Base-by-base conservation (phyloP, 176 grass and related monocot species). In the Eragrostis curvula region DNA sequence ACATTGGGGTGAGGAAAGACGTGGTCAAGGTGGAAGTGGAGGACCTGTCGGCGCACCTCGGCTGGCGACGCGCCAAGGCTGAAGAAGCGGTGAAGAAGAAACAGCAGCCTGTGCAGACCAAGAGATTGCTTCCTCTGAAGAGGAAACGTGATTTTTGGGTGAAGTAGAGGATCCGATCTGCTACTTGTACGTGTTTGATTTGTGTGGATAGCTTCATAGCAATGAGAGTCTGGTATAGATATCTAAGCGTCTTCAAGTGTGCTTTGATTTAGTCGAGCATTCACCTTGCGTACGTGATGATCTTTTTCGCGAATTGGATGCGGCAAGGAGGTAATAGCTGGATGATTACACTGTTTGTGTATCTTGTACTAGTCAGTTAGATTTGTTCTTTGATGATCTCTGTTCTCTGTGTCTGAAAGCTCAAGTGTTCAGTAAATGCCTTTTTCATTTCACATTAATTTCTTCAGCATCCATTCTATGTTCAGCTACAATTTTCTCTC, bases 1-100 rank as follows among this genome's bases (percentile, higher is more conserved):
- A 93, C 61, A 89, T 96, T 1, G 87, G 90, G 0, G 85, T 96
- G 64, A 82, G 90, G 40, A 96, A 90, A 78, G 94, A 96, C 62
- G 87, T 89, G 7, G 85, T 86, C 0, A 96, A 86, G 83, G 84
- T 96, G 12, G 85, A 89, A 12, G 90, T 93, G 23, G 94, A 93
- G 80, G 59, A 90, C 47, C 67, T 93, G 3, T 70, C 88, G 24
- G 87, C 85, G 59, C 81, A 88, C 47, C 77, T 93, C 18, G 72
- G 83, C 4, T 81, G 78, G 46, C 77, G 59, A 6, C 77, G 65
- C 28, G 77, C 89, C 12, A 70, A 85, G 63, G 77, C 62, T 1
- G 27, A 77, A 13, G 82, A 48, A 20, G 20, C 28, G 39, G 67
- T 11, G 23, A 29, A 29, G 36, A 90, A 64, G 53, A 67, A 84